Evolutionary conservation across 108 stramenopile genomes (phyloP).

Genomic region (Aurantiochytrium sp.): DNA sequence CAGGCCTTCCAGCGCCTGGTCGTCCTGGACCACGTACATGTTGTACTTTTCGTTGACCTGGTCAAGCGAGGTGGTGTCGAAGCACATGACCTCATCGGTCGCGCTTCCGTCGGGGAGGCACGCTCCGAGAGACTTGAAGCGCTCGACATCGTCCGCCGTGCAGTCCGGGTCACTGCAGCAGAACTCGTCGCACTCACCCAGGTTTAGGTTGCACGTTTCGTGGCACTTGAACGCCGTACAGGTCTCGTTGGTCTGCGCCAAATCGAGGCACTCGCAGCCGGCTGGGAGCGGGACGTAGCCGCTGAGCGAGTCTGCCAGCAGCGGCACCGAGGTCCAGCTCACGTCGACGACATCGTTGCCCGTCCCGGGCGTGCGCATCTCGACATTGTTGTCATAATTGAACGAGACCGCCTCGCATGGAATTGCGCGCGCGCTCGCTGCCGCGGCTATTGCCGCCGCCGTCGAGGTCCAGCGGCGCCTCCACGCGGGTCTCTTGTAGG

Average conservation of each 20-base stretch:
- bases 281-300: neutral
- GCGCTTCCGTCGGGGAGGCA: neutral
- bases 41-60: constrained; percentile 27
- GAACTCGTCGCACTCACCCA: neutral
- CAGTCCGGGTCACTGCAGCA: constrained; percentile 29
- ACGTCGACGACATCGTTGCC: neutral
- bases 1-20: neutral
- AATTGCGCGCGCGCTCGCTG: too few relatives aligned
- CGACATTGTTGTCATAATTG: neutral
- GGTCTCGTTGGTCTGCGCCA: neutral
- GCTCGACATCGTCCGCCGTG: neutral
- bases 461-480: too few relatives aligned
- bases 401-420: neutral
- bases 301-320: neutral
- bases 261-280: neutral
- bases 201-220: neutral
- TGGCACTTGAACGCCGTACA: constrained; percentile 6
- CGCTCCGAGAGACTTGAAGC: neutral
- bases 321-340: neutral
- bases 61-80: neutral
- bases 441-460: too few relatives aligned
- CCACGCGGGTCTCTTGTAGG: too few relatives aligned
- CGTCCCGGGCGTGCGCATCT: neutral
- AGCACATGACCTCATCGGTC: neutral
- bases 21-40: neutral